Evolutionary conservation across 1,139 yeast genomes (phyloP).

Genomic region (Eremothecium gossypii): DNA sequence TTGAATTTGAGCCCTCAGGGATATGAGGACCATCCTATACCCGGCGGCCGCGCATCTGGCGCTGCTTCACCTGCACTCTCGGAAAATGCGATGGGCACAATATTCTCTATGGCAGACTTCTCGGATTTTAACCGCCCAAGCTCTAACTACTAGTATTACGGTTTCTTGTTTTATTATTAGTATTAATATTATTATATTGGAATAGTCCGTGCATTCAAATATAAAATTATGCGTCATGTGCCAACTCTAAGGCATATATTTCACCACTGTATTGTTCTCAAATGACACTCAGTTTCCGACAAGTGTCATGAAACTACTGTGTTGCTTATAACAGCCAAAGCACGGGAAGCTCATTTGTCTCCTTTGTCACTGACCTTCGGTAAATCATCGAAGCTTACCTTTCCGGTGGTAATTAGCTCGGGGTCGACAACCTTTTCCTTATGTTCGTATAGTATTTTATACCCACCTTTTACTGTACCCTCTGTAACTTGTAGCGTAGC

Average conservation of each 20-base stretch:
- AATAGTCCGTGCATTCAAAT: slow-evolving; percentile 11
- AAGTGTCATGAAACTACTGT: no score
- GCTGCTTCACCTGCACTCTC: slow-evolving; percentile 8
- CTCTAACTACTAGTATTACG: no score
- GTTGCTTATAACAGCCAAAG: no score
- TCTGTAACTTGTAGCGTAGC: slow-evolving; percentile 97
- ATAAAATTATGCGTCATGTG: slow-evolving; percentile 3
- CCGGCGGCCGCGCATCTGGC: slow-evolving; percentile 1
- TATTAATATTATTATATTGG: no score
- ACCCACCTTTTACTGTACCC: slow-evolving; percentile 92
- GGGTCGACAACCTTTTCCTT: slow-evolving; percentile 68
- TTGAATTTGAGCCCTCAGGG: slow-evolving; percentile 12
- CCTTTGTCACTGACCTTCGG: slow-evolving; percentile 35
- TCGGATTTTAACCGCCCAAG: slow-evolving; percentile 15
- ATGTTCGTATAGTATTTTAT: slow-evolving; percentile 71
- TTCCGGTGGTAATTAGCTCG: slow-evolving; percentile 65
- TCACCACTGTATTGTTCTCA: no score
- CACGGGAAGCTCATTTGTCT: slow-evolving; percentile 5
- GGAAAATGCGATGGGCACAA: slow-evolving; percentile 15
- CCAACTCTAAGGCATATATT: no score
- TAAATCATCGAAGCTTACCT: slow-evolving; percentile 51
- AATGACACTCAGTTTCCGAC: no score
- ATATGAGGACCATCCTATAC: slow-evolving; percentile 5
- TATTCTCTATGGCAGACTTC: slow-evolving; percentile 27
- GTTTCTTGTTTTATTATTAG: no score